Base-by-base conservation (phyloP, 306 rosid species). In the Prunus padus region DNA sequence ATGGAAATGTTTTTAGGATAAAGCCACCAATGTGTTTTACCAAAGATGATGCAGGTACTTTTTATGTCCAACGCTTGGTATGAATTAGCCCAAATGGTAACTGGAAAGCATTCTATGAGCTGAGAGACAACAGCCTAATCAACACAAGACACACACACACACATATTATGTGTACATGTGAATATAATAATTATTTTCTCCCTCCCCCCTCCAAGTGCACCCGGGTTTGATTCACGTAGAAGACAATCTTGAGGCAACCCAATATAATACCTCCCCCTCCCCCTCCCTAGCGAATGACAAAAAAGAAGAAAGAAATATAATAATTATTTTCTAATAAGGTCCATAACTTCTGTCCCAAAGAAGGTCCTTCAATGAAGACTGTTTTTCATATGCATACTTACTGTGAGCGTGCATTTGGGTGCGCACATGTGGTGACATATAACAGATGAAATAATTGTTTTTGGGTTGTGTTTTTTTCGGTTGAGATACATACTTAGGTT, bases 21-120 rank as follows among this genome's bases (percentile, higher is more conserved):
- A 95, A 92, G 71, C 97, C 97, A 46, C 97, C 98, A 1, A 90
- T 92, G 97, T 92, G 97, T 81, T 95, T 95, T 84, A 80, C 78
- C 84, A 92, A 83, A 86, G 90, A 95, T 31, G 98, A 95, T 65
- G 97, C 97, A 73, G 97, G 97, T 91, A 84, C 57, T 51, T 18
- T 71, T 66, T 55, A 4, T 50, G 22, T 51, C 49, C n/a, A 28
- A 42, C 14, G 3, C 4, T n/a, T 31, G 28, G 10, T 51, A 31
- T 64, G 7, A 52, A 45, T 23, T 45, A 23, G 20, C 42, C 9
- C 42, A 37, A 37, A 37, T 42, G 28, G 57, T 46, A 20, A 8
- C 55, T 54, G 50, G 31, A 40, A 22, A 23, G 10, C 31, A 5
- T 46, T n/a, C 6, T 14, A 23, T 14, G 51, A 12, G 16, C 22